Conservation (phyloP, 768 basidiomycete genomes). For the Sporobolomyces roseus region DNA sequence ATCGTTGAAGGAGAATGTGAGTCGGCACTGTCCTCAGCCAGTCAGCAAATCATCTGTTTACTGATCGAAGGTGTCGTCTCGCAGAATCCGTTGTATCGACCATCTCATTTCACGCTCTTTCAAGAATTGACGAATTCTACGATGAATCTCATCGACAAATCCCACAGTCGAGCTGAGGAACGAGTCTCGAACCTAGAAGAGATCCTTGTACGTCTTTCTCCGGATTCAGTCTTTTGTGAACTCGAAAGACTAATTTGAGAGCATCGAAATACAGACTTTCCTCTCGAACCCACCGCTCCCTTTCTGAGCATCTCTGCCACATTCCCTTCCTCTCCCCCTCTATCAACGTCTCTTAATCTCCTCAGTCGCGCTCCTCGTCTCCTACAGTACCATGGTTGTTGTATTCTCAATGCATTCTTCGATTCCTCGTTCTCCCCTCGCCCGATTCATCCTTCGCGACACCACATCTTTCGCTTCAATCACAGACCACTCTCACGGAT, state of each 20-base stretch:
- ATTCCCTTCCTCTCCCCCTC: neutral
- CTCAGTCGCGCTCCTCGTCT: neutral
- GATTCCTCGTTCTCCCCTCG: too few relatives aligned
- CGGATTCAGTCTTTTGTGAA: too few relatives aligned
- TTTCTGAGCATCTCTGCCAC: neutral
- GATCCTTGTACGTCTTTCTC: constrained; percentile 12
- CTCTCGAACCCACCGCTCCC: constrained; percentile 22
- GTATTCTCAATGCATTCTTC: too few relatives aligned
- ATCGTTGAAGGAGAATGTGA: constrained; percentile 14
- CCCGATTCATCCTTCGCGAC: too few relatives aligned
- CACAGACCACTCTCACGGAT: too few relatives aligned
- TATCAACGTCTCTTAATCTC: too few relatives aligned
- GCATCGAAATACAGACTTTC: constrained; percentile 14
- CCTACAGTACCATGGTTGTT: too few relatives aligned
- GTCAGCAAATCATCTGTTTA: too few relatives aligned
- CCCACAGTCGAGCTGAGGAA: neutral
- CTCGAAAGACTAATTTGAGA: too few relatives aligned
- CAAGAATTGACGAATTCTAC: constrained; percentile 14
- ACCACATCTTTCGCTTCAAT: too few relatives aligned
- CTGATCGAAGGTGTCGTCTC: neutral
- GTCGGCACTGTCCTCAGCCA: too few relatives aligned
- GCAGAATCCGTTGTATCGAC: constrained; percentile 18
- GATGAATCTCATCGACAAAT: constrained; percentile 10
- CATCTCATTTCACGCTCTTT: constrained; percentile 28
- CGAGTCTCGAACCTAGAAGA: constrained; percentile 11